These are phyloP conservation scores for Vigna trinervia DNA, from an alignment of 306 rosid species.

Conservation along the genomic window DNA sequence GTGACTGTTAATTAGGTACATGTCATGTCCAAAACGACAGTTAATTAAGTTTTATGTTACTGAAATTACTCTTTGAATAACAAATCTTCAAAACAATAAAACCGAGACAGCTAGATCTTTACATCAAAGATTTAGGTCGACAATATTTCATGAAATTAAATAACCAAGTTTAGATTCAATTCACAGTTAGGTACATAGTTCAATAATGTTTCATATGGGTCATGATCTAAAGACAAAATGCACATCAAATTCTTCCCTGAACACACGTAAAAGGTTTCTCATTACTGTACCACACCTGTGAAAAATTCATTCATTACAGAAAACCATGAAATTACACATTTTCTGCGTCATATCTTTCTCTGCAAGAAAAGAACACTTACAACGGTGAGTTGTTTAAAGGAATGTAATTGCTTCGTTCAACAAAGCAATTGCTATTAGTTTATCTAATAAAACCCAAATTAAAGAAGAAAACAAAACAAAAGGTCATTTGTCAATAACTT, in stretches of 20 bases:
- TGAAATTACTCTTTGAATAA: neutral
- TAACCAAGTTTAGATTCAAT: constrained; percentile 25
- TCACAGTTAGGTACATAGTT: constrained; percentile 27
- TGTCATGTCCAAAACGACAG: too few relatives aligned
- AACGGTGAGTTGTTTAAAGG: constrained; percentile 30
- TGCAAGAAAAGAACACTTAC: constrained; percentile 50
- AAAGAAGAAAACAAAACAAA: constrained; percentile 17
- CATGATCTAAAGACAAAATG: constrained; percentile 41
- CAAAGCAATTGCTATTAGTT: neutral
- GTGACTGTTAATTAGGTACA: neutral
- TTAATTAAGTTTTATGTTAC: neutral
- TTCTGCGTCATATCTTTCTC: constrained; percentile 85
- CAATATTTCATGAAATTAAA: constrained; percentile 20
- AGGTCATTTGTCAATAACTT: constrained; percentile 7
- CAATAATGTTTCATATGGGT: constrained; percentile 29
- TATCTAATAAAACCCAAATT: neutral
- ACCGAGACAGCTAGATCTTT: constrained; percentile 1
- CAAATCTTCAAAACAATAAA: neutral
- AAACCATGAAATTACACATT: constrained; percentile 58
- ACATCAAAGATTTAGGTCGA: neutral
- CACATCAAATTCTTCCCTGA: constrained; percentile 43
- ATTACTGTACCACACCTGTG: constrained; percentile 49
- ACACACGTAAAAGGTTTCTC: constrained; percentile 10
- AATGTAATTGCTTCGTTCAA: neutral
- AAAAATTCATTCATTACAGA: constrained; percentile 29